Base-by-base conservation (phyloP, 208 protist species). In the Herpetomonas samuelpessoai region DNA sequence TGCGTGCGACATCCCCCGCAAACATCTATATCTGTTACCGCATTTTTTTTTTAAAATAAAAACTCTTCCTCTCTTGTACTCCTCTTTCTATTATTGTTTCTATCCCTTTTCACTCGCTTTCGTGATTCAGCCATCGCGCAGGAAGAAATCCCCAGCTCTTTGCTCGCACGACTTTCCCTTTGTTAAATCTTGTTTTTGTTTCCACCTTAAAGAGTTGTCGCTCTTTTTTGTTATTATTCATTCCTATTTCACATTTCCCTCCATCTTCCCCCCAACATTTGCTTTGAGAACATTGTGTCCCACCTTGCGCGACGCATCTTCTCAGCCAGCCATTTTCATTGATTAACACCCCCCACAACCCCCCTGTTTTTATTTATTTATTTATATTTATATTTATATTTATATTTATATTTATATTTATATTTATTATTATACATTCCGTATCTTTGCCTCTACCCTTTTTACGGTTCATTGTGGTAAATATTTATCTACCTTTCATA, bases 401-500 rank as follows among this genome's bases (percentile, higher is more conserved):
- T 24, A 58, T 24, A 41, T 27, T 22, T 24, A 41, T 22, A 41
- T 57, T 48, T 51, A 24, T 53, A 7, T 21, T 61, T 28, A 0
- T n/a, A 12, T 58, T 44, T 51, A 54, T 6, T 41, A 2, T 28
- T 50, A 27, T 61, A 39, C 48, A 2, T 30, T 2, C 18, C 21
- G 16, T 49, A 28, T 53, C 18, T 14, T 52, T 28, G 4, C 18
- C 46, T 67, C 41, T 56, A n/a, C n/a, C n/a, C n/a, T n/a, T n/a
- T n/a, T n/a, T n/a, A n/a, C n/a, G n/a, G n/a, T n/a, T n/a, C n/a
- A n/a, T n/a, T n/a, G n/a, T n/a, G n/a, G n/a, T n/a, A n/a, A n/a
- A 28, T 65, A 53, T 44, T 30, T 69, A 18, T 38, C 65, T 71
- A 48, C 29, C 46, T 65, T 58, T 58, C 29, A 45, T 31, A 18